Conservation (phyloP, 495 filamentous ascomycete species). For the Xylaria flabelliformis region DNA sequence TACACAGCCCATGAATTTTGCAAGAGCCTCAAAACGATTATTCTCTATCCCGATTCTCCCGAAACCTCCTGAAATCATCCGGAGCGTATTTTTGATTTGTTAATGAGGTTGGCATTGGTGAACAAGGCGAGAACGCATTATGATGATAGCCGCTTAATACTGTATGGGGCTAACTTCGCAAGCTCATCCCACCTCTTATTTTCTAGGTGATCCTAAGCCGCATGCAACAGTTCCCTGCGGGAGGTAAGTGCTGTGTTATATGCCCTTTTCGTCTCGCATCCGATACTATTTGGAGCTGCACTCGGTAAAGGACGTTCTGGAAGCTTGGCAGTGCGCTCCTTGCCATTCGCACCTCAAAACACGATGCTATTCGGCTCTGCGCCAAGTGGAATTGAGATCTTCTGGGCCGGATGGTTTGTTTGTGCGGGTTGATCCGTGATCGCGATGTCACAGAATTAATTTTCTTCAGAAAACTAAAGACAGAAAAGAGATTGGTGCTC, state of each 20-base stretch:
- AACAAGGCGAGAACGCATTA: background rate
- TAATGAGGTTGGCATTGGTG: background rate
- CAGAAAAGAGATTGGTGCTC: too few species aligned
- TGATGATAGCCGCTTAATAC: background rate
- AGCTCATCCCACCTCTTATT: constrained; percentile 2
- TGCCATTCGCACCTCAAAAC: background rate
- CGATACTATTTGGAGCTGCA: background rate
- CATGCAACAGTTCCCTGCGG: background rate
- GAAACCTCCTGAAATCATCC: background rate
- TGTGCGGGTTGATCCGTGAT: background rate
- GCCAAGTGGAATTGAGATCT: background rate
- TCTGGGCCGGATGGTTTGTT: background rate
- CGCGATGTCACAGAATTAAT: background rate
- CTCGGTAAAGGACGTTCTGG: background rate
- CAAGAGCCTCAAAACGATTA: too few species aligned
- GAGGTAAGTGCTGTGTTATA: background rate
- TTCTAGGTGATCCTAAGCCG: background rate
- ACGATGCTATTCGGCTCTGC: background rate
- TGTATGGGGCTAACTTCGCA: constrained; percentile 1
- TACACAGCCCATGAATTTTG: too few species aligned
- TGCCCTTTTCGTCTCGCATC: background rate
- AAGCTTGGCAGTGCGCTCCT: too few species aligned
- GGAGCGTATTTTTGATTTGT: background rate
- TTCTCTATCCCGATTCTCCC: too few species aligned
- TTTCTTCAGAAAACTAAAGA: too few species aligned